Evolutionary conservation across 306 rosid genomes (phyloP).

Genomic region (Vigna reflexopilosa): DNA sequence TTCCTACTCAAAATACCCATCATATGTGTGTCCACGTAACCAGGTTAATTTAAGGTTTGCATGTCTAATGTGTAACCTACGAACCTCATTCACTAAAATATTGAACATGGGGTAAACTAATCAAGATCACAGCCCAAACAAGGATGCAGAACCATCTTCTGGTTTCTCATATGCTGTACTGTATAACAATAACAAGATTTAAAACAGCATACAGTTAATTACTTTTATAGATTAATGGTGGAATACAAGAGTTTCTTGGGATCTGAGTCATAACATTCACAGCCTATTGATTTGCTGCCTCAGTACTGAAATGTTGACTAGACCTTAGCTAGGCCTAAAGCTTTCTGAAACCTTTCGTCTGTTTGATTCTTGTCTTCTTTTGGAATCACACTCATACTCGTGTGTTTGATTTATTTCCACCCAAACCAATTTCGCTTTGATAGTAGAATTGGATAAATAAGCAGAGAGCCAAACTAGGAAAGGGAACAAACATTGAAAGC

Average conservation of each 20-base stretch:
- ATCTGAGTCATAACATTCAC: background rate
- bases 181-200: background rate
- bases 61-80: too few relatives aligned
- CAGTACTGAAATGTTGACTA: background rate
- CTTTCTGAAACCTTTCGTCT: background rate
- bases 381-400: background rate
- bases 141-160: background rate
- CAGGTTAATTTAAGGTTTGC: too few relatives aligned
- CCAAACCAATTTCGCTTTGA: background rate
- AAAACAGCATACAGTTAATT: too few relatives aligned
- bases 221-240: too few relatives aligned
- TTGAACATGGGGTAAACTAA: background rate
- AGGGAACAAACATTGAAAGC: background rate
- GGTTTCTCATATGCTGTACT: background rate
- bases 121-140: background rate
- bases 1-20: too few relatives aligned
- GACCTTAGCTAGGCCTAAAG: background rate
- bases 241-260: background rate
- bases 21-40: too few relatives aligned
- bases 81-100: too few relatives aligned
- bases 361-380: background rate
- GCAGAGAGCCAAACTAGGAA: background rate
- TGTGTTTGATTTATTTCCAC: background rate
- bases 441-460: background rate
- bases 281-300: background rate